These are phyloP conservation scores for Fragilariopsis cylindrus DNA, from an alignment of 108 stramenopile genomes.

Conservation along the genomic window DNA sequence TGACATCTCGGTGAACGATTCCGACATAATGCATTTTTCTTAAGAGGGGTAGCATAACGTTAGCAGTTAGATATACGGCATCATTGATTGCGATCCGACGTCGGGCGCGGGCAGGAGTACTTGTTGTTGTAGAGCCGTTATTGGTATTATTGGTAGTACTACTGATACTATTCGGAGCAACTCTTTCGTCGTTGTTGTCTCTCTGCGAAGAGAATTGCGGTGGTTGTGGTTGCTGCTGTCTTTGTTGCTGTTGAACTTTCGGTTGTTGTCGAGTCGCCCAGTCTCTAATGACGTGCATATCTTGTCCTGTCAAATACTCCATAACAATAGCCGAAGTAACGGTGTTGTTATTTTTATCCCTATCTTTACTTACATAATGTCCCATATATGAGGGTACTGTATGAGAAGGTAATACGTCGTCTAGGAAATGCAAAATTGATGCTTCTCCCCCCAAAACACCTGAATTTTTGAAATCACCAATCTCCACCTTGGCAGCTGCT, in stretches of 20 bases:
- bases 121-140: not conserved
- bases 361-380: constrained; percentile 39
- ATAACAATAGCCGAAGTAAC: constrained; percentile 70
- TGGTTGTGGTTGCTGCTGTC: constrained; percentile 1
- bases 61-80: constrained; percentile 76
- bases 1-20: constrained; percentile 85
- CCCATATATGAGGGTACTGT: constrained; percentile 78
- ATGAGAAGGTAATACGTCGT: constrained; percentile 40
- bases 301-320: constrained; percentile 83
- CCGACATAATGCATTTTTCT: constrained; percentile 79
- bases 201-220: constrained; percentile 1
- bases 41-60: constrained; percentile 74
- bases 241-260: constrained; percentile 3
- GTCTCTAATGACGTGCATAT: constrained; percentile 81
- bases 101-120: not conserved
- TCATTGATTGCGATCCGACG: constrained; percentile 63
- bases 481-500: constrained; percentile 85
- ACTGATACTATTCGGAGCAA: constrained; percentile 3
- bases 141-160: not conserved
- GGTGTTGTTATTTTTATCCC: constrained; percentile 19
- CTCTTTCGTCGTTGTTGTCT: not conserved
- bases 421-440: constrained; percentile 63
- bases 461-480: constrained; percentile 71
- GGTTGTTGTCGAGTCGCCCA: constrained; percentile 20
- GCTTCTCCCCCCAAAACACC: constrained; percentile 86